These are phyloP conservation scores for Fonsecaea nubica DNA, from an alignment of 2,329 filamentous ascomycete genomes.

Conservation along the genomic window DNA sequence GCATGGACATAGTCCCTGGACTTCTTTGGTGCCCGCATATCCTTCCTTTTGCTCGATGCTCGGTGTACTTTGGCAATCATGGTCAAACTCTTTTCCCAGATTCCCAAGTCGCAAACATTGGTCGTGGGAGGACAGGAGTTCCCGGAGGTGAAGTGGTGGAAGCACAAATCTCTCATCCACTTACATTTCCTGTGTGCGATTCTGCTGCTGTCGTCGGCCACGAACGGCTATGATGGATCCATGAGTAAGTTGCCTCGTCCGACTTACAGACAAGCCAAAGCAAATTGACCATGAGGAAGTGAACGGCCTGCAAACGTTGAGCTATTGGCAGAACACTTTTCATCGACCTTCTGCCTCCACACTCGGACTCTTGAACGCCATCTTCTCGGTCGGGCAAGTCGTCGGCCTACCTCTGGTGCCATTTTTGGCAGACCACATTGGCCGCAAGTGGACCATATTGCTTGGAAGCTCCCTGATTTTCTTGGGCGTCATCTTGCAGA, in stretches of 20 bases:
- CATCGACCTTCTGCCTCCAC: slow-evolving; percentile 44
- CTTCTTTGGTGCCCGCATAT: not conserved
- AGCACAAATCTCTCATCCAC: slow-evolving; percentile 20
- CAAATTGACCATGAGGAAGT: slow-evolving; percentile 13
- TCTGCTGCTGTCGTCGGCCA: slow-evolving; percentile 64
- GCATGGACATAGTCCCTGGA: not conserved
- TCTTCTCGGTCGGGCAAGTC: slow-evolving; percentile 53
- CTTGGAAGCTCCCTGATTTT: slow-evolving; percentile 56
- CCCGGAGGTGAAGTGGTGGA: slow-evolving; percentile 22
- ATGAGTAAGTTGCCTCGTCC: slow-evolving; percentile 16
- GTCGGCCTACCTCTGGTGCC: slow-evolving; percentile 52
- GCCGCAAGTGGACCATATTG: slow-evolving; percentile 55
- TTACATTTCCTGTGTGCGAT: slow-evolving; percentile 60
- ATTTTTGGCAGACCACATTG: slow-evolving; percentile 57
- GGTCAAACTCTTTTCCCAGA: slow-evolving; percentile 1
- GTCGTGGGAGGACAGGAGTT: slow-evolving; percentile 19
- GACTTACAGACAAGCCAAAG: not conserved
- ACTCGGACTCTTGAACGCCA: slow-evolving; percentile 52
- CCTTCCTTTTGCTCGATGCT: not conserved
- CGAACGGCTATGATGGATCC: slow-evolving; percentile 32
- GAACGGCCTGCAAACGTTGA: slow-evolving; percentile 28
- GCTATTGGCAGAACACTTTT: slow-evolving; percentile 41
- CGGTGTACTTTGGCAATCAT: not conserved
- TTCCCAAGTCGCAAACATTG: slow-evolving; percentile 6
- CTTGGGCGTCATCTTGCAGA: slow-evolving; percentile 48